Percentiles rank a stretch among this genome's conserved stretches.
phyloP scores from a whole-genome alignment of 352 stramenopile genomes.

The Phytophthora idaei region DNA sequence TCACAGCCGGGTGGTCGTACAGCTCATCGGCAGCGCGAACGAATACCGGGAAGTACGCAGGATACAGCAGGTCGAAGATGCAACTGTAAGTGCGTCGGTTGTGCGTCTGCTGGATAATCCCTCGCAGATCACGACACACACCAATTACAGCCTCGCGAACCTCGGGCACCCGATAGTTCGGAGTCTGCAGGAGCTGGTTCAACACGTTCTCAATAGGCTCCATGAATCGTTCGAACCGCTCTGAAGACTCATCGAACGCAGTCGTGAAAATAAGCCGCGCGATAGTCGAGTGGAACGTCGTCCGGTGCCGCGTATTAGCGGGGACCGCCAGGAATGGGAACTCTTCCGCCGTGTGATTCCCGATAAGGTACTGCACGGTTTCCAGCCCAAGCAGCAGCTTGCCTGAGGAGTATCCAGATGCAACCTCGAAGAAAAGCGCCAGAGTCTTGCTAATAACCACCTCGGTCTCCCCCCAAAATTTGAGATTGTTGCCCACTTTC shows the following conservation, averaged over 20 bases:
- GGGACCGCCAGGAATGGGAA: conserved; percentile 97
- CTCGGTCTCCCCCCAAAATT: conserved; percentile 97
- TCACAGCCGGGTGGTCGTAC: conserved; percentile 93
- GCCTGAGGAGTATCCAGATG: conserved; percentile 95
- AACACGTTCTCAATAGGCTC: conserved; percentile 90
- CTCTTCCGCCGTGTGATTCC: conserved; percentile 96
- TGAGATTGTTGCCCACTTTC: conserved; percentile 99
- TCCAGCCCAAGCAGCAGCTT: conserved; percentile 98
- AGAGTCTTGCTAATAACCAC: conserved; percentile 97
- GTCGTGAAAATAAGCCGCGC: conserved; percentile 96
- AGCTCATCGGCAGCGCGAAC: conserved; percentile 94
- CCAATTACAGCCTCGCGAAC: conserved; percentile 94
- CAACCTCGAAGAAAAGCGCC: conserved; percentile 97
- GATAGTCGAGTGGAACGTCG: conserved; percentile 98
- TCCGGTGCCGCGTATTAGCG: conserved; percentile 95
- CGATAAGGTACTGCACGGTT: conserved; percentile 97
- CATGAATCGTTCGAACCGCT: conserved; percentile 98
- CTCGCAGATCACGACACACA: conserved; percentile 96
- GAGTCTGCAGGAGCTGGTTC: conserved; percentile 81
- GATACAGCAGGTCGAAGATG: conserved; percentile 98
- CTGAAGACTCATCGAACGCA: conserved; percentile 91
- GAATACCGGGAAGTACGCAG: conserved; percentile 95
- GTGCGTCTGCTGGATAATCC: conserved; percentile 96
- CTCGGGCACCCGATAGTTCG: conserved; percentile 73
- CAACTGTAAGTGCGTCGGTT: conserved; percentile 96